Percentiles rank a stretch among this genome's conserved stretches.
Conservation (phyloP, 2,329 filamentous ascomycete species). For the Dactylellina haptotyla region DNA sequence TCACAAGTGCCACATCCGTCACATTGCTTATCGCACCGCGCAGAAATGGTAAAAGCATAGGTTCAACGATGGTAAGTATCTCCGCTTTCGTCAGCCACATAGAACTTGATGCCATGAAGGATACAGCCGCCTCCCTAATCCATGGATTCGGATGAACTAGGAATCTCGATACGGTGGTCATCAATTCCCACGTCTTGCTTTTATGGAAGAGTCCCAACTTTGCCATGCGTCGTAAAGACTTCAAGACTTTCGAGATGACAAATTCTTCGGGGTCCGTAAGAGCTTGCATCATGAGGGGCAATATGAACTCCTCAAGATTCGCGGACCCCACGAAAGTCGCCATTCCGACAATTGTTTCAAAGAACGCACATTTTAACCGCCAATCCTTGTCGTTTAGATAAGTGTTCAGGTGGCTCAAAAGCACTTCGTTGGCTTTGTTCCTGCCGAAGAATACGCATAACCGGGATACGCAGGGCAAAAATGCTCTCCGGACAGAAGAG, state of each 20-base stretch:
- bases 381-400: slow-evolving; percentile 97
- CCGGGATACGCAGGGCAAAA: slow-evolving; percentile 88
- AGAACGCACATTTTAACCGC: slow-evolving; percentile 96
- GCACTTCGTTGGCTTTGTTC: slow-evolving; percentile 91
- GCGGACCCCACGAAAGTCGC: slow-evolving; percentile 88
- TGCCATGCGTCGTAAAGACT: slow-evolving; percentile 87
- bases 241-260: slow-evolving; percentile 88
- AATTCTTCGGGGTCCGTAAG: slow-evolving; percentile 92
- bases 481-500: slow-evolving; percentile 85
- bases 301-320: slow-evolving; percentile 91
- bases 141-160: slow-evolving; percentile 93
- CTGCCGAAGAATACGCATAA: slow-evolving; percentile 95
- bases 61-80: slow-evolving; percentile 81
- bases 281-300: slow-evolving; percentile 95
- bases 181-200: slow-evolving; percentile 84
- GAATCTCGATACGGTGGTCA: slow-evolving; percentile 83
- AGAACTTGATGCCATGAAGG: slow-evolving; percentile 81
- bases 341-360: slow-evolving; percentile 93
- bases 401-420: slow-evolving; percentile 93
- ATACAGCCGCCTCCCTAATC: slow-evolving; percentile 88
- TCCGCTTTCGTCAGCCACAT: slow-evolving; percentile 82
- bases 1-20: slow-evolving; percentile 40
- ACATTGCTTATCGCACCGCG: slow-evolving; percentile 72
- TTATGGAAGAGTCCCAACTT: slow-evolving; percentile 87
- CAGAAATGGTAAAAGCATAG: slow-evolving; percentile 81